These are phyloP conservation scores for Ustilago sp. DNA, from an alignment of 1,284 basidiomycete species.

Conservation along the genomic window DNA sequence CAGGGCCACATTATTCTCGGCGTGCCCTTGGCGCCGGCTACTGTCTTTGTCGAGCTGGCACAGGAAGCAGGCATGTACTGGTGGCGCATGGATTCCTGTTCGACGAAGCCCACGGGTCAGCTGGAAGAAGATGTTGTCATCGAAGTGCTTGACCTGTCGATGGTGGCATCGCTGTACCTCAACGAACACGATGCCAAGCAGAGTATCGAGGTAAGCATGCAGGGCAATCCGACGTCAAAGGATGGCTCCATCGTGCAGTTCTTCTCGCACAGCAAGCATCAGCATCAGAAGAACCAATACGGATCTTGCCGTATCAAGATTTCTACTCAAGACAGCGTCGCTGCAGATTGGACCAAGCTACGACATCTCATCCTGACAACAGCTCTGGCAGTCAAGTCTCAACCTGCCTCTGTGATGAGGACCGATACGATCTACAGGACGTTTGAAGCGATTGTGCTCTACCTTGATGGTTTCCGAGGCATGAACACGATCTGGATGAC, in stretches of 20 bases:
- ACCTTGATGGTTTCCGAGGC: slow-evolving; percentile 45
- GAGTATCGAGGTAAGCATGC: slow-evolving; percentile 36
- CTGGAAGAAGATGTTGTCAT: slow-evolving; percentile 35
- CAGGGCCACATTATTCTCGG: slow-evolving; percentile 50
- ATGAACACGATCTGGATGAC: slow-evolving; percentile 51
- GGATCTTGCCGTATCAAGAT: slow-evolving; percentile 41
- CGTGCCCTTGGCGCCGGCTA: slow-evolving; percentile 40
- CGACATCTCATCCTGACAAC: slow-evolving; percentile 33
- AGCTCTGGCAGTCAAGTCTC: slow-evolving; percentile 14
- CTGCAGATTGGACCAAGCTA: slow-evolving; percentile 32
- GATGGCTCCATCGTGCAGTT: slow-evolving; percentile 47
- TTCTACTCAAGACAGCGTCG: background rate
- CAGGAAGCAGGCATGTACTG: slow-evolving; percentile 49
- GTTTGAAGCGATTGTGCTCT: slow-evolving; percentile 52
- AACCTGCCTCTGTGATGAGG: slow-evolving; percentile 25
- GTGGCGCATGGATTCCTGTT: slow-evolving; percentile 27
- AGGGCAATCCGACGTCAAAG: slow-evolving; percentile 27
- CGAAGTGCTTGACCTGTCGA: slow-evolving; percentile 44
- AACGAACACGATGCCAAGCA: slow-evolving; percentile 36
- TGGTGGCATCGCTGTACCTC: slow-evolving; percentile 47
- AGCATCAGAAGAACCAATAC: slow-evolving; percentile 48
- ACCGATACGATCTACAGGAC: slow-evolving; percentile 40
- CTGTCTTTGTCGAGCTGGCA: slow-evolving; percentile 52
- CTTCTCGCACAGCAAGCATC: slow-evolving; percentile 41
- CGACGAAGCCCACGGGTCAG: background rate